A percentile compares a stretch with the other conserved stretches of the same genome.
Conservation (phyloP, 2,329 filamentous ascomycete species). For the Fusarium avenaceum region DNA sequence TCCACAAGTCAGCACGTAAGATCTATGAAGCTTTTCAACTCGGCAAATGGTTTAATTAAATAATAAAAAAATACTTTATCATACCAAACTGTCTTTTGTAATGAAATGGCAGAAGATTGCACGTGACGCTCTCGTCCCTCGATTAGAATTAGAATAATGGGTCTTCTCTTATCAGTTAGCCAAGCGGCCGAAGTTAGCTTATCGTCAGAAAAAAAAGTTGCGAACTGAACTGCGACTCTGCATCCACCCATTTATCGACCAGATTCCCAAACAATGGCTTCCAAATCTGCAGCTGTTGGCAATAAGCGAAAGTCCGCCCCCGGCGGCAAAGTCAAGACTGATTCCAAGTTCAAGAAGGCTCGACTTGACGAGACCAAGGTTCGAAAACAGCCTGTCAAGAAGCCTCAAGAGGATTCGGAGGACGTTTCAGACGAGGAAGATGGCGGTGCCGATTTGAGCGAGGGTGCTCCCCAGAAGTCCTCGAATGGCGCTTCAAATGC, state of each 20-base stretch:
- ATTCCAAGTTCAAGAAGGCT: slow-evolving; percentile 65
- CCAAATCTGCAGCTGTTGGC: slow-evolving; percentile 61
- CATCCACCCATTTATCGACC: slow-evolving; percentile 32
- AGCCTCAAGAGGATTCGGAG: slow-evolving; percentile 59
- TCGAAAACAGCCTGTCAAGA: slow-evolving; percentile 56
- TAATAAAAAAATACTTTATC: neutral
- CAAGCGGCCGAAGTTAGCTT: slow-evolving; percentile 33
- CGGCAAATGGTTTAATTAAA: too few relatives aligned
- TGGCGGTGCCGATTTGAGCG: slow-evolving; percentile 64
- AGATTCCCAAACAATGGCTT: slow-evolving; percentile 59
- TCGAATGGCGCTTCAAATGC: slow-evolving; percentile 51
- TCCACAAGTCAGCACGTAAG: neutral
- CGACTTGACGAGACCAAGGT: slow-evolving; percentile 57
- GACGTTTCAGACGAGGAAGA: slow-evolving; percentile 68
- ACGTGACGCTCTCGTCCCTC: slow-evolving; percentile 20
- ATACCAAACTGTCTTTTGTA: neutral
- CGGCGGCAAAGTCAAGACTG: slow-evolving; percentile 58
- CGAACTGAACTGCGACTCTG: slow-evolving; percentile 39
- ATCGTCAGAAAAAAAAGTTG: slow-evolving; percentile 50
- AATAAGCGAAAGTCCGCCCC: slow-evolving; percentile 70
- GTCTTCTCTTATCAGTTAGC: slow-evolving; percentile 30
- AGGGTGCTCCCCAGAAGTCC: slow-evolving; percentile 56
- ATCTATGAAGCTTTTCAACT: too few relatives aligned
- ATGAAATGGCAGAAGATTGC: neutral
- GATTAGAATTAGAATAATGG: slow-evolving; percentile 10